Evolutionary conservation across 2,329 filamentous ascomycete species (phyloP), one percentile per base, ranked within the genome.

Genomic region (Rhynchosporium secalis): DNA sequence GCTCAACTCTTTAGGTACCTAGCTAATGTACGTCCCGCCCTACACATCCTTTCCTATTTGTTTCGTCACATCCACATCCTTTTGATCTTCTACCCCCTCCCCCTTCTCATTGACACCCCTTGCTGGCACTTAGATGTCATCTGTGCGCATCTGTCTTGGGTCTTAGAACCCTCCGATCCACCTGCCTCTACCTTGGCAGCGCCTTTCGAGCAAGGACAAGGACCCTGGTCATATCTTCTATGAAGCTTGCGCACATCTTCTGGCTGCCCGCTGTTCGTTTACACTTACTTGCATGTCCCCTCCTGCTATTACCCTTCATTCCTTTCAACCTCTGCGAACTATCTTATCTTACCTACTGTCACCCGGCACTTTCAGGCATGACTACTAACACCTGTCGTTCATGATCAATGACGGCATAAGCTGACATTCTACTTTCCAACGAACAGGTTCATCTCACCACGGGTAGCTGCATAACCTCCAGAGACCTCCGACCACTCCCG

Each of bases 391-490:
- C 46, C 46, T 26, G 47, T 29, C 41, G 41, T n/a, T 10, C 41
- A 43, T 43, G 41, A 43, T 43, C 13, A 64, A 68, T 70, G 69
- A 70, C 67, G 58, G 66, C 67, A 69, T 69, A 59, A 66, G 68
- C 68, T 68, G 59, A 69, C 15, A 61, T 61, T 63, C 64, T 48
- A 65, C 61, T 51, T n/a, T 62, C 54, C 61, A 51, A 66, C 70
- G 69, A 72, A 71, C 70, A 72, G 71, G 68, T 72, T 68, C 67
- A 58, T 60, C 45, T 41, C 31, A 54, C 64, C 55, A 60, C 69
- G 72, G 72, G 69, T 72, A 69, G 70, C 72, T 72, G 71, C 72
- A 73, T 71, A 71, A 58, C 62, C 64, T 72, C 70, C 70, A 61
- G 67, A 58, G 60, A 68, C 63, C 67, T 63, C 68, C 64, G 61